Evolutionary conservation across 176 grass and related monocot genomes (phyloP), one percentile per base, ranked within the genome.

Genomic region (Thinopyrum elongatum): DNA sequence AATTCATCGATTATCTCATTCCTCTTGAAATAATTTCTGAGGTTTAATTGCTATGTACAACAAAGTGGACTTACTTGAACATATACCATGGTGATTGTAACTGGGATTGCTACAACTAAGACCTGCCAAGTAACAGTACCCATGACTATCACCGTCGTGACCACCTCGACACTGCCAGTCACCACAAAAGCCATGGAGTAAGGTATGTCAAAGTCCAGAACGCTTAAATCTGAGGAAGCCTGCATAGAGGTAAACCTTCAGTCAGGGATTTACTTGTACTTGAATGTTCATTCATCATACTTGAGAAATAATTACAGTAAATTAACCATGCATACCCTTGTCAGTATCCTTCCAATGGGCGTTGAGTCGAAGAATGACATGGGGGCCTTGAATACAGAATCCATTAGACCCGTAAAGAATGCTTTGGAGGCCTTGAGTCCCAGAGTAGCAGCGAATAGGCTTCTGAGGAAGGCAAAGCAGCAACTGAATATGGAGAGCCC

Each of bases 201-300:
- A 85, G 93, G 95, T 95, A 95, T 92, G 77, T 98, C 95, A 31
- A 93, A 98, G 84, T 98, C 95, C 74, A 98, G 83, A 53, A 98
- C 90, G 63, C 91, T 95, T 82, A 98, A 83, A 90, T 98, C 95
- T 80, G 95, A 98, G 85, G 95, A 98, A 70, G 87, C 95, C 95
- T 98, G 91, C 61, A 85, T 1, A 70, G 33, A 35, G 76, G 59
- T 17, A 82, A 77, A 74, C 7, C 7, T 74, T 13, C 14, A 38
- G 31, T 81, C 60, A 82, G 34, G 47, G 65, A 35, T 25, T 29
- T 29, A 39, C n/a, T n/a, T n/a, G n/a, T n/a, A n/a, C n/a, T n/a
- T n/a, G n/a, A n/a, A n/a, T n/a, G n/a, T n/a, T n/a, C n/a, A n/a
- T n/a, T 23, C 25, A n/a, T n/a, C n/a, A 27, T 25, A 27, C 14